Base-by-base conservation (phyloP, 306 rosid genomes). In the Abrus pulchellus region DNA sequence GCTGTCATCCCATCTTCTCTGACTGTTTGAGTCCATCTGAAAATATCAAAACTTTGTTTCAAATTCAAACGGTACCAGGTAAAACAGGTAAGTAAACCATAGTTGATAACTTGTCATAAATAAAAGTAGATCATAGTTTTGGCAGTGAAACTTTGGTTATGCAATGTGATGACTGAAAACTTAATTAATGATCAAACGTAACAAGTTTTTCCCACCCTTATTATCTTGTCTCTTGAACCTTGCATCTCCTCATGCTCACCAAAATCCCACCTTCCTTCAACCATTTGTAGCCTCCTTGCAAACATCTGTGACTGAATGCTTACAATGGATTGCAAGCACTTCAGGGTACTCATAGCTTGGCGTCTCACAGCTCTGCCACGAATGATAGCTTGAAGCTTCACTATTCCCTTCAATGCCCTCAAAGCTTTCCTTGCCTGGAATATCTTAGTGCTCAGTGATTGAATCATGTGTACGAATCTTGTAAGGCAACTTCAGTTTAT, bases 351-450 rank as follows among this genome's bases (percentile, higher is more conserved):
- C 66, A 91, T 80, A 62, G 99, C 93, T 87, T 95, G 96, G 53
- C 97, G 95, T 67, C 99, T 88, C 64, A 95, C 98, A 60, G 97
- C 96, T 82, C 90, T 80, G 48, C 99, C 98, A 1, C 99, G 85
- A 50, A 95, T 93, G 36, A 95, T 88, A 41, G 99, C 98, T 87
- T 95, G 99, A 61, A 95, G 99, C 85, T 79, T 95, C 88, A 95
- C 98, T 79, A 95, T 93, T 83, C 99, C 99, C 89, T 90, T 93
- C 83, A 95, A 82, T 84, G 99, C 99, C 59, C 86, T 68, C 86
- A 93, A 87, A 65, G 99, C 99, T 83, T 93, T 91, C 87, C 86
- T 91, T 76, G 99, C 98, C 99, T 93, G 82, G 45, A 86, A 78
- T 29, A 7, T 36, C 68, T 72, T 30, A 62, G 67, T 30, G 56